Evolutionary conservation across 2,329 filamentous ascomycete species (phyloP).

Genomic region (Exophiala alcalophila): DNA sequence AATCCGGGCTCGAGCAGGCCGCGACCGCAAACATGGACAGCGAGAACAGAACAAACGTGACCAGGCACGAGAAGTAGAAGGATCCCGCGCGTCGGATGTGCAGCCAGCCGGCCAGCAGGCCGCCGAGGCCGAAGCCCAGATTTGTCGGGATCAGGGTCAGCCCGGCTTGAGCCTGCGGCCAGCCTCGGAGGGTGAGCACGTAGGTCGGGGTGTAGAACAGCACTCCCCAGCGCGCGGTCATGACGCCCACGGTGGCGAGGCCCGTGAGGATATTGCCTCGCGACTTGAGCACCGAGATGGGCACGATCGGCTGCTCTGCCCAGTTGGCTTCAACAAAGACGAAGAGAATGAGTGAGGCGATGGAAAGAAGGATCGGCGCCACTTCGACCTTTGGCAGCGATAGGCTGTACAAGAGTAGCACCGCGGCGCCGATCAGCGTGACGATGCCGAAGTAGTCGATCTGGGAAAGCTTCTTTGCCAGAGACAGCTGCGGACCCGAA

Average conservation of each 20-base stretch:
- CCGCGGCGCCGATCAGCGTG: conserved; percentile 63
- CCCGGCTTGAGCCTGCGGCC: conserved; percentile 67
- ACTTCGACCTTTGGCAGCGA: conserved; percentile 60
- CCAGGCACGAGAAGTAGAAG: conserved; percentile 65
- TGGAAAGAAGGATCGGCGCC: conserved; percentile 59
- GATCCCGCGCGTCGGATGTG: conserved; percentile 71
- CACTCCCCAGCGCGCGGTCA: conserved; percentile 77
- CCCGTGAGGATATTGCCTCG: conserved; percentile 71
- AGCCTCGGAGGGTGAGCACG: conserved; percentile 70
- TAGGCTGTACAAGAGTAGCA: conserved; percentile 70
- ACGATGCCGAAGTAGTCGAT: conserved; percentile 74
- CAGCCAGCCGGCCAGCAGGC: conserved; percentile 68
- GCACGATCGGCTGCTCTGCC: conserved; percentile 70
- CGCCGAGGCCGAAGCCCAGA: conserved; percentile 70
- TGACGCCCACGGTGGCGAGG: conserved; percentile 69
- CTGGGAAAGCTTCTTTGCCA: conserved; percentile 54
- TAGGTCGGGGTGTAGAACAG: conserved; percentile 80
- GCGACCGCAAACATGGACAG: conserved; percentile 58
- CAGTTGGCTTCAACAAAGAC: conserved; percentile 61
- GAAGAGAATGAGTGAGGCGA: conserved; percentile 56
- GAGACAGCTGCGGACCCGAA: conserved; percentile 42
- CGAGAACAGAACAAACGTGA: conserved; percentile 62
- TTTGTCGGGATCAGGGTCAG: conserved; percentile 79
- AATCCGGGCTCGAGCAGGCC: conserved; percentile 52
- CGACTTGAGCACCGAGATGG: conserved; percentile 65